Base-by-base conservation (phyloP, 1,284 basidiomycete species). In the Trametes polyzona region DNA sequence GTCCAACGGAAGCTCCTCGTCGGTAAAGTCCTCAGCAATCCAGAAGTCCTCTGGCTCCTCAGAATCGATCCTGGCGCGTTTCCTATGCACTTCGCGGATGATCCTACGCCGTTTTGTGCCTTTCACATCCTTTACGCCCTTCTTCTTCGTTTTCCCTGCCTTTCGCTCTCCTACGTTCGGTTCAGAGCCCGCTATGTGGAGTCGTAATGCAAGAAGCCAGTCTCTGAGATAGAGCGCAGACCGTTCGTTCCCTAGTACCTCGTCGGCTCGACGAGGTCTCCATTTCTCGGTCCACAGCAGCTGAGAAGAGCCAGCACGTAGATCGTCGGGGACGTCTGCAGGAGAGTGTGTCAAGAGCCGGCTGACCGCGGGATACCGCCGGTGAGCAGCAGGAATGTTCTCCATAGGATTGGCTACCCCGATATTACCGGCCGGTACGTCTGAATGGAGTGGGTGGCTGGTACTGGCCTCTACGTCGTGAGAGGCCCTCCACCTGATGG, bases 231-330 rank as follows among this genome's bases (percentile, higher is more conserved):
- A 94, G 16, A 78, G 68, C 0, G 93, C 87, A 55, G 86, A 84
- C 4, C 74, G 68, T 69, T 92, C 87, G 69, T 96, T 97, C 9
- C 92, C 93, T 0, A 98, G 77, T 0, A 96, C 87, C 64, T 96
- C 83, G 14, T 81, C 76, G 1, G 93, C 90, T 32, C 76, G 73
- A 49, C 78, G 80, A 8, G 95, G 95, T 23, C 84, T 83, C 81
- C 91, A 96, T 61, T 83, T 87, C 47, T 92, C 87, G 30, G 81
- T 76, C 93, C 94, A 96, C 4, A 63, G 52, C 26, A 42, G 6
- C 3, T 47, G 30, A 24, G 44, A 19, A 4, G 32, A 9, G 11
- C n/a, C n/a, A n/a, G n/a, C n/a, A n/a, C n/a, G 17, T n/a, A 55
- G 58, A 52, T 17, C n/a, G n/a, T n/a, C n/a, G n/a, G n/a, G n/a